A percentile compares a stretch with the other conserved stretches of the same genome.
Conservation (phyloP, 2,329 filamentous ascomycete genomes). For the Podosphaera leucotricha region DNA sequence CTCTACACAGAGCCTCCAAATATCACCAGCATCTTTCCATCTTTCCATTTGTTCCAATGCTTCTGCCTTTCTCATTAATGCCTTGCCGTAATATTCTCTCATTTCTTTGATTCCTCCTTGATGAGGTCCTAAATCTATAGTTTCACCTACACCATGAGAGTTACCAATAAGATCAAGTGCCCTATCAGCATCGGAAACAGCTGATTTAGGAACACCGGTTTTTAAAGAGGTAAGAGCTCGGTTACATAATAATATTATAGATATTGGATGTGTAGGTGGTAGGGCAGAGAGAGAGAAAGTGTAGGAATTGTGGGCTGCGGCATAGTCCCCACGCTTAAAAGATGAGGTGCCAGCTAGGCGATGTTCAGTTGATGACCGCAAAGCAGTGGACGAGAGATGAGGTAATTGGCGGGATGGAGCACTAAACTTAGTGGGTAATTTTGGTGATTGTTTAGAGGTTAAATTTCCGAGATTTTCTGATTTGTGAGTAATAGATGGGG, state of each 20-base stretch:
- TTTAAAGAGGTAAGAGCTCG: slow-evolving; percentile 77
- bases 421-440: background rate
- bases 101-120: slow-evolving; percentile 52
- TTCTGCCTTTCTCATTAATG: slow-evolving; percentile 82
- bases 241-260: slow-evolving; percentile 77
- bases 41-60: slow-evolving; percentile 88
- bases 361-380: slow-evolving; percentile 55
- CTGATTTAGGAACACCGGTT: slow-evolving; percentile 72
- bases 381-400: slow-evolving; percentile 38
- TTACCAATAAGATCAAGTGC: slow-evolving; percentile 62
- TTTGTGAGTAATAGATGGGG: background rate
- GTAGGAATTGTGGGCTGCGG: slow-evolving; percentile 64
- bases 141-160: slow-evolving; percentile 56
- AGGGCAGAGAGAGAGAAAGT: slow-evolving; percentile 51
- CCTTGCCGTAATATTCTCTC: slow-evolving; percentile 84
- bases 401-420: slow-evolving; percentile 30
- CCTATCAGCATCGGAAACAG: slow-evolving; percentile 61
- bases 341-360: slow-evolving; percentile 63
- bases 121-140: slow-evolving; percentile 41
- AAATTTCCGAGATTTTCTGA: slow-evolving; percentile 5
- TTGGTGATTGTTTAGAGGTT: slow-evolving; percentile 4
- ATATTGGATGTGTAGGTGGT: slow-evolving; percentile 57
- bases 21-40: slow-evolving; percentile 59
- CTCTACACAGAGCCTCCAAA: slow-evolving; percentile 69
- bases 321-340: slow-evolving; percentile 87